Base-by-base conservation (phyloP, 2,329 filamentous ascomycete species). In the Purpureocillium lavendulum region DNA sequence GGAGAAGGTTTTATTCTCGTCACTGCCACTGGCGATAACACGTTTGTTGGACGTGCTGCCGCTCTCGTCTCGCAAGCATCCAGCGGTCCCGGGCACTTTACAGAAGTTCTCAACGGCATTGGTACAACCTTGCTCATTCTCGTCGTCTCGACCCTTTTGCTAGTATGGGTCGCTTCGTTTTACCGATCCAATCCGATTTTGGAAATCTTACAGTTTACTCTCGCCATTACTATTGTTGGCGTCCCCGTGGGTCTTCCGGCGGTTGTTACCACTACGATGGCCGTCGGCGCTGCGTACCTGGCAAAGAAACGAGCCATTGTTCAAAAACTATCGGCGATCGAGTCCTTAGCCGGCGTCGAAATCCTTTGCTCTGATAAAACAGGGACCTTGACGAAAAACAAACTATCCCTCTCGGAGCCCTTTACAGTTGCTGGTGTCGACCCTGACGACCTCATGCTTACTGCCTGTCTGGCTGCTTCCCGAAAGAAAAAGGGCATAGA, bases 401-500 rank as follows among this genome's bases (percentile, higher is more conserved):
- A 92, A 73, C 78, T 94, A 16, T 90, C 87, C 47, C 74, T 94
- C 35, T 74, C 84, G 38, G 87, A 94, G 60, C 87, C 87, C 41
- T 94, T 82, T 71, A 86, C 81, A 30, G 84, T 92, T 45, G 71
- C 76, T 45, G 87, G 87, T 56, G 84, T 94, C 44, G 84, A 89
- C 51, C 76, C 83, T 28, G 84, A 92, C 63, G 87, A 94, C 55
- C 82, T 94, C 47, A 94, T 94, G 86, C 74, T 94, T 49, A 92
- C 87, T 68, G 87, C 87, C 55, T 94, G 87, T 63, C 69, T 94
- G 56, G 87, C 87, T 56, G 87, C 87, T 47, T 90, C 84, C 50
- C 84, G 87, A 70, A 94, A 92, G 78, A 90, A 89, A 77, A 94
- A 94, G 74, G 87, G 87, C 71, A 89, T 94, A 48, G 87, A 94